Conservation (phyloP, 495 filamentous ascomycete species). For the Tuber brumale region DNA sequence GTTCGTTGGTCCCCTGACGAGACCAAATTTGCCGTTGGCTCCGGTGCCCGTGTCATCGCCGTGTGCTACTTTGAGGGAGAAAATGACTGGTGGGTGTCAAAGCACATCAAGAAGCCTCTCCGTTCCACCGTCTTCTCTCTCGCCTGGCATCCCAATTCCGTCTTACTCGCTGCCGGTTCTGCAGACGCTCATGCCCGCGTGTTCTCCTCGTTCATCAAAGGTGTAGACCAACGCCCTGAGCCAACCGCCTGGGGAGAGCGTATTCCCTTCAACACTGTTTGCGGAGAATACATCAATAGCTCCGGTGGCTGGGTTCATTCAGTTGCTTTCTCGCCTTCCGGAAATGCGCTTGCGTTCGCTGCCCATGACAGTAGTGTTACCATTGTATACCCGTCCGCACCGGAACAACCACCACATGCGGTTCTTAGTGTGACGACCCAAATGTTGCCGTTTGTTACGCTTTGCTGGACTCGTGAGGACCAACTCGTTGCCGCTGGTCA, state of each 20-base stretch:
- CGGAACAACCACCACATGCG: constrained; percentile 82
- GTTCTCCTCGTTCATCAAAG: constrained; percentile 93
- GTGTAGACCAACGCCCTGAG: constrained; percentile 78
- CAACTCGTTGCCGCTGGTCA: constrained; percentile 96
- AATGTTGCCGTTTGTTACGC: constrained; percentile 77
- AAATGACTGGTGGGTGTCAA: constrained; percentile 99
- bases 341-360: constrained; percentile 81
- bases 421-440: constrained; percentile 84
- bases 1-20: constrained; percentile 97
- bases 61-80: constrained; percentile 98
- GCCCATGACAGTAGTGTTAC: constrained; percentile 94
- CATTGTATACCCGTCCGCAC: constrained; percentile 86
- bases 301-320: constrained; percentile 95
- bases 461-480: constrained; percentile 85
- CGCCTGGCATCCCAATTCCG: constrained; percentile 94
- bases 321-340: constrained; percentile 82
- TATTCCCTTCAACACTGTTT: constrained; percentile 94
- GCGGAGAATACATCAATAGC: constrained; percentile 90
- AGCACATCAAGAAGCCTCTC: constrained; percentile 97
- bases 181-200: constrained; percentile 97
- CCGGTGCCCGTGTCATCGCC: constrained; percentile 90
- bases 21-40: constrained; percentile 94
- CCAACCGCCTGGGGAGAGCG: constrained; percentile 89
- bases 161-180: constrained; percentile 85
- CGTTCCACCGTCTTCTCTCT: constrained; percentile 90